Percentiles rank a stretch among this genome's conserved stretches.
Conservation (phyloP, 805 yeast species). For the Kazachstania africana region DNA sequence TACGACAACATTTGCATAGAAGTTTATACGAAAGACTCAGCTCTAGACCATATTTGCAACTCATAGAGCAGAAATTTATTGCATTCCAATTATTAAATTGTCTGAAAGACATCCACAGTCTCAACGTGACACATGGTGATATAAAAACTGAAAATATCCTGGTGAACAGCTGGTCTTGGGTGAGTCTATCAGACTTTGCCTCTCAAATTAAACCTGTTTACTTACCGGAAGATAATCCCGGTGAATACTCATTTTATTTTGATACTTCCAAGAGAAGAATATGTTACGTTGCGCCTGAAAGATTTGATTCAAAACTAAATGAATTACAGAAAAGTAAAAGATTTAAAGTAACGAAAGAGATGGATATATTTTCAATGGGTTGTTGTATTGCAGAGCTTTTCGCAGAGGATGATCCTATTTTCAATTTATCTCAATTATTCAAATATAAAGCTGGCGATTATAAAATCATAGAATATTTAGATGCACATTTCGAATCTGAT, state of each 20-base stretch:
- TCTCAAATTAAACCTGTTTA: conserved; percentile 63
- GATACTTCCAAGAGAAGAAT: conserved; percentile 79
- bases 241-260: conserved; percentile 81
- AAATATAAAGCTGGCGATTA: conserved; percentile 64
- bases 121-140: conserved; percentile 73
- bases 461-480: conserved; percentile 31
- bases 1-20: conserved; percentile 68
- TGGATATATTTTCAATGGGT: conserved; percentile 78
- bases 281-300: conserved; percentile 91
- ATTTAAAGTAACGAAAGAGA: conserved; percentile 36
- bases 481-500: conserved; percentile 32
- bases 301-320: conserved; percentile 37
- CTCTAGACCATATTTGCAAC: conserved; percentile 75
- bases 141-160: conserved; percentile 81
- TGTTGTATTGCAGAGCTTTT: conserved; percentile 88
- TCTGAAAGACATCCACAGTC: conserved; percentile 49
- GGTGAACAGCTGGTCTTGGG: conserved; percentile 85
- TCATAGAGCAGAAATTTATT: conserved; percentile 74
- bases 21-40: conserved; percentile 82
- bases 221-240: conserved; percentile 87
- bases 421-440: conserved; percentile 78
- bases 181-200: conserved; percentile 72
- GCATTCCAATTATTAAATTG: conserved; percentile 67
- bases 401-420: conserved; percentile 75
- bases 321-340: conserved; percentile 4